Base-by-base conservation (phyloP, 148 eudicot species). In the Gaultheria prostrata region DNA sequence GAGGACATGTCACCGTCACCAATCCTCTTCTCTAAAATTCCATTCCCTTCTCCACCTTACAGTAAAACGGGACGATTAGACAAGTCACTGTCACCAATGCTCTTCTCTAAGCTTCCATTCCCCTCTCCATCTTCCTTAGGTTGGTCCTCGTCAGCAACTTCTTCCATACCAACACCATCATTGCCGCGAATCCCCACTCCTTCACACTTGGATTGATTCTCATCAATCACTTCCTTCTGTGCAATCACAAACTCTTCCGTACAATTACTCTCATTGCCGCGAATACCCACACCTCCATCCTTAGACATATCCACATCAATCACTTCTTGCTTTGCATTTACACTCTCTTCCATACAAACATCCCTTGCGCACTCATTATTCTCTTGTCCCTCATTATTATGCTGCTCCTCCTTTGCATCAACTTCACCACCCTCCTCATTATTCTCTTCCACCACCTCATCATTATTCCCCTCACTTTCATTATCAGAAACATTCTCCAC, bases 401-500 rank as follows among this genome's bases (percentile, higher is more conserved):
- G 4, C 1, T 67, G 72, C 35, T 67, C 72, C 35, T 67, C 72
- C 35, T 67, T 67, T 4, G 18, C 72, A 67, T 67, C 72, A 67
- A 67, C 18, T 67, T 67, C 72, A 33, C 33, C 72, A 28, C 80
- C 26, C 1, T 78, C 83, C 30, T 80, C 86, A 70, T 83, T 83
- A 50, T 81, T 85, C 24, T 83, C 86, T 78, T 85, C 92, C 61
- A 56, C 89, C 77, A 89, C 86, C 77, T 90, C 94, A 78, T 87
- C 94, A 83, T 87, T 85, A 50, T 86, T 88, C 53, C 92, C 93
- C 59, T 84, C 99, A 74, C 93, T 93, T n/a, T 88, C 93, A 87
- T 92, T 93, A 67, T 89, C 99, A 63, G 96, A 92, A 8, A 90
- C 93, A 88, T 95, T 93, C 77, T 93, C 98, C 56, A 93, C 90